Conservation (phyloP, 1,284 basidiomycete species). For the Fomitopsis betulina region DNA sequence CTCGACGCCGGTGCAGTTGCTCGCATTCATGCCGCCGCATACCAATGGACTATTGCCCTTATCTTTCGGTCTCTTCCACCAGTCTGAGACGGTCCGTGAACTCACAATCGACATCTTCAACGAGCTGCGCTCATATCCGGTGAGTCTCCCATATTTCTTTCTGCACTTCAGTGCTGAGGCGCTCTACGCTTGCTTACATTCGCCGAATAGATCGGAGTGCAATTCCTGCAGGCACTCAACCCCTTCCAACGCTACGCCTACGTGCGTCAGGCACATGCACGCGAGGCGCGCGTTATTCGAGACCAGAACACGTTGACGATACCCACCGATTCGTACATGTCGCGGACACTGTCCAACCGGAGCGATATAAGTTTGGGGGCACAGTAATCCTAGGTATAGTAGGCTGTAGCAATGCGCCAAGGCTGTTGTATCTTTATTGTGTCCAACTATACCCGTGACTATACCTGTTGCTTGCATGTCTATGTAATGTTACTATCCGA, state of each 20-base stretch:
- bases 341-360: constrained; percentile 43
- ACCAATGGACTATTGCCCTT: constrained; percentile 82
- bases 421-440: constrained; percentile 1
- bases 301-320: constrained; percentile 36
- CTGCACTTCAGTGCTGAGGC: background rate
- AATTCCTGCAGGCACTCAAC: constrained; percentile 83
- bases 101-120: constrained; percentile 82
- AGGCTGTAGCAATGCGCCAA: background rate
- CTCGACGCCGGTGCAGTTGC: constrained; percentile 49
- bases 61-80: constrained; percentile 89
- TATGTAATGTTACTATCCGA: background rate
- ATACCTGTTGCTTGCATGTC: background rate
- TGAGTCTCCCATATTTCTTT: constrained; percentile 35
- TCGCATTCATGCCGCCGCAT: constrained; percentile 75
- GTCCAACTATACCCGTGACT: background rate
- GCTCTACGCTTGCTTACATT: constrained; percentile 9
- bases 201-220: constrained; percentile 69
- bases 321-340: constrained; percentile 28
- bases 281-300: constrained; percentile 40
- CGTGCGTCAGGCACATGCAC: constrained; percentile 65
- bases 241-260: constrained; percentile 90
- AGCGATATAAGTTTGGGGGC: constrained; percentile 41
- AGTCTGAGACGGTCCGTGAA: constrained; percentile 69
- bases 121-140: constrained; percentile 70
- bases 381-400: background rate